Evolutionary conservation across 352 stramenopile species (phyloP), one percentile per base, ranked within the genome.

Genomic region (Thalassiosira ordinaria): DNA sequence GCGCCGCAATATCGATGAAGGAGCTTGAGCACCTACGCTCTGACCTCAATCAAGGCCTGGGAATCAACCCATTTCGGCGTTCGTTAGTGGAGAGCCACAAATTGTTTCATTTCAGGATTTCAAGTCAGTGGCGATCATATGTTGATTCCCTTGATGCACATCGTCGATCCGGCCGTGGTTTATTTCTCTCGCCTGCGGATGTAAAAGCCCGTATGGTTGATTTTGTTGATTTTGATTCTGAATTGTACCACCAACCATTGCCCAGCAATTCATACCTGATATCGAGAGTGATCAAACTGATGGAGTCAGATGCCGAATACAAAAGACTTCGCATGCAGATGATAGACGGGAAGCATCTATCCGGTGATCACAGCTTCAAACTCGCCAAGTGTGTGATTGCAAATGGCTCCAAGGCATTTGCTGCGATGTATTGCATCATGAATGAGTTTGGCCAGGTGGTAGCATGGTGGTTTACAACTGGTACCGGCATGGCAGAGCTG

Each of bases 391-490:
- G 27, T n/a, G 27, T 65, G 26, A 20, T 67, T 6, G n/a, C 56
- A 13, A 53, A 51, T 16, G 53, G 52, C 8, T 31, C 63, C 11
- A 75, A 75, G 22, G 11, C 56, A 29, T 75, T 68, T 24, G 44
- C 51, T 7, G 66, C 66, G 13, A 66, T 75, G 35, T 75, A 67
- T 37, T 67, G 33, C 18, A 24, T 75, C 2, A 29, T 75, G 24
- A 75, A 75, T 47, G 44, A 75, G 22, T 75, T 39, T 41, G 55
- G 66, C 18, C 66, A 75, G 51, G 44, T 75, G 33, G 52, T 67
- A 2, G 56, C 0, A 5, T 75, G 51, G 51, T 75, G 66, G 66
- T 56, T 67, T 2, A 75, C 52, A 6, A 67, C 53, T 56, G 66
- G 66, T 1, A 75, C 66, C 6, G 27, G 39, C 20, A 67, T 75